Evolutionary conservation across 805 yeast species (phyloP).

Genomic region (Ascoidea tarda): DNA sequence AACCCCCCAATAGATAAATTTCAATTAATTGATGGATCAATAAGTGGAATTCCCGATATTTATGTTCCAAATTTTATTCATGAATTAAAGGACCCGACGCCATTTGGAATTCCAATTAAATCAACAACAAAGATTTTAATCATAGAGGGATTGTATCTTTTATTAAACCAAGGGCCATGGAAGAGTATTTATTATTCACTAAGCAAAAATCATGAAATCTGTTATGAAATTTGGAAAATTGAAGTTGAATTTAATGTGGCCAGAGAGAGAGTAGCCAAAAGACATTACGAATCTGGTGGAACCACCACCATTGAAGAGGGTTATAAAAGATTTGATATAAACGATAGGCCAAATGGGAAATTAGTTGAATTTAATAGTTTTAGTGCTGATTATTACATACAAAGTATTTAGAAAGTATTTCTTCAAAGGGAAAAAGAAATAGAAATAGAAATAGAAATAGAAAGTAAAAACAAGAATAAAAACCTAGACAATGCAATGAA

Average conservation of each 20-base stretch:
- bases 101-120: constrained; percentile 31
- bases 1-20: background rate
- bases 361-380: no score
- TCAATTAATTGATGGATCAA: constrained; percentile 1
- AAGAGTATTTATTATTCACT: constrained; percentile 20
- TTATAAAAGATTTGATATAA: no score
- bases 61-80: constrained; percentile 67
- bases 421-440: no score
- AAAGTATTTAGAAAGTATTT: no score
- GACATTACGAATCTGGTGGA: constrained; percentile 54
- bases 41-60: constrained; percentile 21
- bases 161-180: constrained; percentile 51
- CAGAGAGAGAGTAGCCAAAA: constrained; percentile 41
- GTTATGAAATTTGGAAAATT: constrained; percentile 30
- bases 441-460: no score
- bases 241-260: constrained; percentile 30
- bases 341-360: no score
- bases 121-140: constrained; percentile 39
- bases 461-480: background rate
- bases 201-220: background rate
- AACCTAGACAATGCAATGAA: constrained; percentile 37
- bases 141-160: constrained; percentile 66
- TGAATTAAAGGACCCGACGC: constrained; percentile 55
- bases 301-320: constrained; percentile 36
- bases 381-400: no score